phyloP scores from a whole-genome alignment of 2,329 filamentous ascomycete genomes.

The Hyphodiscus sp. region DNA sequence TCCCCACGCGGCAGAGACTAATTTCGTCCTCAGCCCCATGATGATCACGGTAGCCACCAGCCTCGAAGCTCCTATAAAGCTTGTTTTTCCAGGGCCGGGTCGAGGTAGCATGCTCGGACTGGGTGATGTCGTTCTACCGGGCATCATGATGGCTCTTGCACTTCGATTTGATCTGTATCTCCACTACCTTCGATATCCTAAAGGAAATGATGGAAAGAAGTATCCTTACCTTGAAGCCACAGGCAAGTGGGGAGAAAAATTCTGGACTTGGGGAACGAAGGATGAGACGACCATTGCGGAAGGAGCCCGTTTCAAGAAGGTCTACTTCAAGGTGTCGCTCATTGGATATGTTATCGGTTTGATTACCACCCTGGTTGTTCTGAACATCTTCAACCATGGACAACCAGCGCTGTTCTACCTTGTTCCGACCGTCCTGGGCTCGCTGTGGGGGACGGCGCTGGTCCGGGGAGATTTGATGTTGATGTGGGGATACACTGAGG shows the following conservation, averaged over 20 bases:
- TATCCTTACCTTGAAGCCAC: constrained; percentile 45
- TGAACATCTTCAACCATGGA: constrained; percentile 71
- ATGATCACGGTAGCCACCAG: constrained; percentile 86
- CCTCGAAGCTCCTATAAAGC: constrained; percentile 87
- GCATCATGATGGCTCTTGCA: constrained; percentile 81
- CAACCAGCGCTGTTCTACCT: constrained; percentile 91
- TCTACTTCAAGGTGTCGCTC: constrained; percentile 76
- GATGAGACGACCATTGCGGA: constrained; percentile 25
- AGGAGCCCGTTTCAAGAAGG: constrained; percentile 59
- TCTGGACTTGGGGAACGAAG: constrained; percentile 55
- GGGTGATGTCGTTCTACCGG: constrained; percentile 90
- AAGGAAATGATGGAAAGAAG: constrained; percentile 24
- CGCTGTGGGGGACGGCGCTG: constrained; percentile 68
- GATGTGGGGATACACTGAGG: constrained; percentile 81
- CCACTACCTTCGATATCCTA: constrained; percentile 58
- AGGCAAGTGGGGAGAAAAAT: constrained; percentile 73
- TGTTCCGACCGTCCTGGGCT: constrained; percentile 74
- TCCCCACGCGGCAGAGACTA: not conserved
- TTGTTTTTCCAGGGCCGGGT: constrained; percentile 66
- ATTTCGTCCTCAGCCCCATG: constrained; percentile 43
- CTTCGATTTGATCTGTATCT: constrained; percentile 88
- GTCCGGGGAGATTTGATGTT: constrained; percentile 62
- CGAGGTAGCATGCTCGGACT: constrained; percentile 78
- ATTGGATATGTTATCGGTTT: constrained; percentile 74
- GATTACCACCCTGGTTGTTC: constrained; percentile 66